These are phyloP conservation scores for Lactifluus rugatus DNA, from an alignment of 768 basidiomycete species.

Conservation along the genomic window DNA sequence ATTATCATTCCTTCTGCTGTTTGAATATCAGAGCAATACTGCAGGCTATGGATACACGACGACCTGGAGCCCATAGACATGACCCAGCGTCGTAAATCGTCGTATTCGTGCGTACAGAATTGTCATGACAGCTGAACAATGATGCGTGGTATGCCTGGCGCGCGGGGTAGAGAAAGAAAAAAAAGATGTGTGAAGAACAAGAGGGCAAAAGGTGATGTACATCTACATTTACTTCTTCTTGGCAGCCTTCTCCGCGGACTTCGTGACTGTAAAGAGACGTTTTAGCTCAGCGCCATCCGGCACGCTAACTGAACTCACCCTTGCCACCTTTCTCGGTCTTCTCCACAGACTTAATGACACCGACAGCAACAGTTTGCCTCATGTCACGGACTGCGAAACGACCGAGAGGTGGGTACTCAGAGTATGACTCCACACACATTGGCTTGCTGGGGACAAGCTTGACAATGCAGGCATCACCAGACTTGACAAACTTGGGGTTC, in stretches of 20 bases:
- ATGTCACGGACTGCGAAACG: conserved; percentile 99
- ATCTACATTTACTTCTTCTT: conserved; percentile 90
- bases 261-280: conserved; percentile 50
- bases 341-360: conserved; percentile 97
- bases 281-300: conserved; percentile 9
- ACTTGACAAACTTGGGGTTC: conserved; percentile 96
- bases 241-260: conserved; percentile 92
- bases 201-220: conserved; percentile 41
- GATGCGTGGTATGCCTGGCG: conserved; percentile 25
- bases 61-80: conserved; percentile 19
- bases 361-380: conserved; percentile 98
- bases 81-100: conserved; percentile 24
- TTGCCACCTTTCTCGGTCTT: conserved; percentile 91
- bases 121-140: conserved; percentile 23
- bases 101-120: conserved; percentile 30
- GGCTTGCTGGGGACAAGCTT: conserved; percentile 96
- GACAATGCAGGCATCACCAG: conserved; percentile 98
- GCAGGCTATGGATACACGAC: conserved; percentile 26
- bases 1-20: conserved; percentile 26
- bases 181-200: conserved; percentile 32
- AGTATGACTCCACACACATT: conserved; percentile 90
- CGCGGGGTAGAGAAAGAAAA: conserved; percentile 31
- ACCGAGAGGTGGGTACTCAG: conserved; percentile 97
- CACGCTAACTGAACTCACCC: conserved; percentile 36
- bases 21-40: conserved; percentile 24